Base-by-base conservation (phyloP, 441 rosid species). In the Kokia cookei region DNA sequence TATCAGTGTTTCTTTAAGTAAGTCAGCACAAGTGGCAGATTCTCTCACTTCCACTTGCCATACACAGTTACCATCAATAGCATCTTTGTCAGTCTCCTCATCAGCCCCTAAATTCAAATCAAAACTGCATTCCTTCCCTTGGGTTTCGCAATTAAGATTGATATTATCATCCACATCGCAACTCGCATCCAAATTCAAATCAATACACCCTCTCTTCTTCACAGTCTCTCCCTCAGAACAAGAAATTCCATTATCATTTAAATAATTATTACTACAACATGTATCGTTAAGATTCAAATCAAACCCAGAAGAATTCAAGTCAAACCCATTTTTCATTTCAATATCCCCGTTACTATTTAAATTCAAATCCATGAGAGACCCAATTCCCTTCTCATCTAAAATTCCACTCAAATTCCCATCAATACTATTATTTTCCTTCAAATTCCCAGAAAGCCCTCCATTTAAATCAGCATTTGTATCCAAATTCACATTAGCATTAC, bases 101-200 rank as follows among this genome's bases (percentile, higher is more conserved):
- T 83, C 86, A 63, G 81, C 79, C 55, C 83, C 94, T 79, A 91
- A 76, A 80, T 95, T 95, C 86, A 93, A 88, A 92, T 93, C 98
- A 80, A 95, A 89, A 22, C 82, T 74, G n/a, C 85, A 78, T 65
- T 82, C 89, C 78, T 68, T 86, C 81, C 83, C 82, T 79, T 50
- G 82, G 14, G 67, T 53, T 73, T 78, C 79, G 27, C 61, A 64
- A 53, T 73, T 63, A 35, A 42, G 63, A 73, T 54, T 75, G 73
- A 67, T 75, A 84, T 55, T 74, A 75, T 84, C 93, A 50, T 89
- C 95, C 84, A 80, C 58, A 69, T 88, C 86, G 73, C 88, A 89
- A 83, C 73, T 83, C 1, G 77, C 91, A 65, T 90, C 98, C 87
- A 93, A 67, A 78, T 93, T 95, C 74, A 95, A 79, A 89, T 93